Percentiles rank a stretch among this genome's conserved stretches.
Conservation (phyloP, 2,329 filamentous ascomycete species). For the Colletotrichum liriopes region DNA sequence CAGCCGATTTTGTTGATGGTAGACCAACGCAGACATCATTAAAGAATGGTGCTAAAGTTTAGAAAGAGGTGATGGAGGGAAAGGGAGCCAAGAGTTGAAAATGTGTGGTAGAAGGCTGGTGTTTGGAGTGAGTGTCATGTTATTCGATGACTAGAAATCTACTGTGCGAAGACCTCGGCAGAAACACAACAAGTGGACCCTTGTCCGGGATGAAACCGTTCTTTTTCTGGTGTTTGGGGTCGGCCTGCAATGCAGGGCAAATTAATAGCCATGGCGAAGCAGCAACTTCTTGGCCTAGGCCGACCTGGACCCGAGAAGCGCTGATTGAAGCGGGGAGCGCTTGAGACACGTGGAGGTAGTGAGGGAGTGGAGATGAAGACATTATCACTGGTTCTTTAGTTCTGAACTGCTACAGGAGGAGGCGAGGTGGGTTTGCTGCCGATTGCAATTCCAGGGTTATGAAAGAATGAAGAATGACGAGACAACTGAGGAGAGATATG, state of each 20-base stretch:
- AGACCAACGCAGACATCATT: too few relatives aligned
- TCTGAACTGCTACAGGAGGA: not conserved
- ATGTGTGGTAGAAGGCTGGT: not conserved
- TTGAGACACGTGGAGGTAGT: not conserved
- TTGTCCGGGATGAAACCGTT: not conserved
- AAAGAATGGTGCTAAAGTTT: too few relatives aligned
- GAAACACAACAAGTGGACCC: not conserved
- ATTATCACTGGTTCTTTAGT: too few relatives aligned
- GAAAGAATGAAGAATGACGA: too few relatives aligned
- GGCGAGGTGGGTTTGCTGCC: not conserved
- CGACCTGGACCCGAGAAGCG: not conserved
- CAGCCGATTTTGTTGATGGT: too few relatives aligned
- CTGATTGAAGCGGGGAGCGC: not conserved
- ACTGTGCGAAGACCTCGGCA: not conserved
- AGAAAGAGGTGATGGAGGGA: too few relatives aligned
- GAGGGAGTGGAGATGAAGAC: too few relatives aligned
- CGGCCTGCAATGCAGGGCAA: not conserved
- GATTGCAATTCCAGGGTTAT: not conserved
- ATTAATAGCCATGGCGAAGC: not conserved
- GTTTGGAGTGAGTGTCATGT: not conserved
- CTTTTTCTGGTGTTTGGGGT: not conserved
- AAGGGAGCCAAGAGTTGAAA: not conserved
- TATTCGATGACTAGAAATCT: not conserved
- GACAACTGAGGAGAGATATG: too few relatives aligned
- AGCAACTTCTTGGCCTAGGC: not conserved